A percentile compares a stretch with the other conserved stretches of the same genome.
phyloP scores from a whole-genome alignment of 2,329 filamentous ascomycete species.

The Ophiosphaerella narmari region DNA sequence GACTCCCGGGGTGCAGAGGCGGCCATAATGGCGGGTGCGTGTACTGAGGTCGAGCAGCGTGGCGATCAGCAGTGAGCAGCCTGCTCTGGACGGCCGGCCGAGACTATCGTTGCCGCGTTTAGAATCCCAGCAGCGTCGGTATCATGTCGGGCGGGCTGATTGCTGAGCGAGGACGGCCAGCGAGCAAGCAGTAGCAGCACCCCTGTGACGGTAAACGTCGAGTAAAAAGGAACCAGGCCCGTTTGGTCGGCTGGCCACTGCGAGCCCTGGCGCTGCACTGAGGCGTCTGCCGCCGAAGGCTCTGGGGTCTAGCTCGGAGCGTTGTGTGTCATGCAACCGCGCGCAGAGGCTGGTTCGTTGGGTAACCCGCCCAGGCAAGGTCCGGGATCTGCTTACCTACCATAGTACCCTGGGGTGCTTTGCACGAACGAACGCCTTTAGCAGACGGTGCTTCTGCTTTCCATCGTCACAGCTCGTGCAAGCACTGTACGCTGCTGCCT shows the following conservation, averaged over 20 bases:
- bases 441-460: conserved; percentile 8
- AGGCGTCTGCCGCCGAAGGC: conserved; percentile 15
- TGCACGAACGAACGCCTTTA: conserved; percentile 1
- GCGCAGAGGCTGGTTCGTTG: conserved; percentile 32
- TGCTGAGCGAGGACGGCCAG: too few relatives aligned
- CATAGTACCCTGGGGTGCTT: too few relatives aligned
- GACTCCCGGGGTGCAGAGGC: conserved; percentile 11
- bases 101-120: conserved; percentile 19
- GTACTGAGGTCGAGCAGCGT: conserved; percentile 10
- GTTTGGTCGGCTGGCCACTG: conserved; percentile 11
- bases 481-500: conserved; percentile 2
- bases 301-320: conserved; percentile 24
- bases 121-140: conserved; percentile 13
- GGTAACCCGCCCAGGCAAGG: background rate
- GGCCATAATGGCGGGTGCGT: background rate
- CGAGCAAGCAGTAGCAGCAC: background rate
- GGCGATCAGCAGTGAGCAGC: conserved; percentile 11
- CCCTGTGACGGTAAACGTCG: conserved; percentile 27
- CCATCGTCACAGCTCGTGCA: conserved; percentile 14
- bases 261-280: conserved; percentile 24
- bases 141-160: conserved; percentile 4
- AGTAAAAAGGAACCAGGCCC: conserved; percentile 23
- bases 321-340: conserved; percentile 38
- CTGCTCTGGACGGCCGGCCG: background rate
- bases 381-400: conserved; percentile 36